A percentile compares a stretch with the other conserved stretches of the same genome.
Evolutionary conservation across 2,329 filamentous ascomycete genomes (phyloP).

Genomic region (Didymella pinodella): DNA sequence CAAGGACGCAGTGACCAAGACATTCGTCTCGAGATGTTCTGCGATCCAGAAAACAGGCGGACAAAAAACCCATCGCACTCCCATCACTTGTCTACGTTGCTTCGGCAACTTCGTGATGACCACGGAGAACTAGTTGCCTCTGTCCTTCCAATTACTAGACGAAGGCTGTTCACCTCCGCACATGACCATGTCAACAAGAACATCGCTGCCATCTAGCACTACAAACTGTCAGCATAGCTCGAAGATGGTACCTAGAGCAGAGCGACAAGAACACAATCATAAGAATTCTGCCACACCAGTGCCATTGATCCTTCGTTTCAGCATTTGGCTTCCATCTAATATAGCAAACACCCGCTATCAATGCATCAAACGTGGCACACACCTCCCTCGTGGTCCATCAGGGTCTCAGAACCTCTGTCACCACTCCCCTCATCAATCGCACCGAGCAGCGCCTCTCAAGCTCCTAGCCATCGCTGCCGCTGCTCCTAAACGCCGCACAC

Average conservation of each 20-base stretch:
- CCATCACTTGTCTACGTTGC: background rate
- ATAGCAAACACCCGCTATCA: slow-evolving; percentile 1
- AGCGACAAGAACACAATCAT: too few relatives aligned
- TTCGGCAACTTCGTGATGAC: background rate
- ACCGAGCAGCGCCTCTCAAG: background rate
- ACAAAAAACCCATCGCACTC: background rate
- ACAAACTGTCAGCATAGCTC: background rate
- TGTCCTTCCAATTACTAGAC: too few relatives aligned
- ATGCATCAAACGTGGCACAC: background rate
- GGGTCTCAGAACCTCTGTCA: background rate
- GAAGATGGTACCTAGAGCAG: too few relatives aligned
- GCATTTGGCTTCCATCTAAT: background rate
- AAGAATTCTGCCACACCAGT: background rate
- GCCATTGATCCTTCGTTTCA: background rate
- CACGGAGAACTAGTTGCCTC: background rate
- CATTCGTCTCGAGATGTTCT: background rate
- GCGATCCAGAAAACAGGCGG: background rate
- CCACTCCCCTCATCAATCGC: background rate
- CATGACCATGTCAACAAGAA: background rate
- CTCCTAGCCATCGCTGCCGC: slow-evolving; percentile 79
- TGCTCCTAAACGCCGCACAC: slow-evolving; percentile 94
- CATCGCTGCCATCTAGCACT: background rate
- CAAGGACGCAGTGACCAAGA: background rate
- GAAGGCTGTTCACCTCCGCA: background rate
- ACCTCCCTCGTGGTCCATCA: too few relatives aligned